Evolutionary conservation across 805 yeast species (phyloP), one percentile per base, ranked within the genome.

Genomic region (Starmerella davenportii): DNA sequence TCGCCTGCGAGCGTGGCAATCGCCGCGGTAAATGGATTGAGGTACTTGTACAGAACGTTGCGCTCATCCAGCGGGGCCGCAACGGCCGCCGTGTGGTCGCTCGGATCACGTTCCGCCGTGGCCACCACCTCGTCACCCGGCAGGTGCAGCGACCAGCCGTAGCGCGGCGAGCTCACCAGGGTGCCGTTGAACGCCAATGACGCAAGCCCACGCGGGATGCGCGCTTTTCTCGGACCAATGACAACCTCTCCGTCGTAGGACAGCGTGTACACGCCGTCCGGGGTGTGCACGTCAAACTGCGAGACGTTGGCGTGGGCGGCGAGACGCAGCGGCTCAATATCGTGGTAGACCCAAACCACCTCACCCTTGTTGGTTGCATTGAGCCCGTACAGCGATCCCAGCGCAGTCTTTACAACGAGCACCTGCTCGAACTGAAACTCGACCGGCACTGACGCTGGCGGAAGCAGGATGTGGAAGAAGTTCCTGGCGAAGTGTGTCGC

Each of bases 21-120:
- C 1, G 72, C 66, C 2, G 76, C 62, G 17, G 70, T 42, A 49
- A 79, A 72, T 17, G 92, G 93, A 50, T 79, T 67, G 43, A 85
- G 59, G 54, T 78, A 85, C 57, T 87, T 90, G 68, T 85, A 82
- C 30, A 82, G 58, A 1, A 81, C 87, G 1, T 75, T 64, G 52
- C 81, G 68, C 23, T 19, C 25, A 11, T 32, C 18, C 5, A 79
- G 58, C 0, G 78, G 70, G 20, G 70, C 65, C 7, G 93, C 95
- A 35, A 76, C 54, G 13, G 76, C 75, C 0, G 76, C 72, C 4
- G 66, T 60, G 11, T 53, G 48, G 16, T 62, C 68, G 13, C 53
- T 54, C 2, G 59, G 57, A 34, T 61, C 61, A 40, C 71, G 63
- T 2, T 54, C 31, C 0, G 64, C 59, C 24, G 61, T 53, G 0